phyloP scores from a whole-genome alignment of 805 yeast genomes.

The Starmerella asiatica region DNA sequence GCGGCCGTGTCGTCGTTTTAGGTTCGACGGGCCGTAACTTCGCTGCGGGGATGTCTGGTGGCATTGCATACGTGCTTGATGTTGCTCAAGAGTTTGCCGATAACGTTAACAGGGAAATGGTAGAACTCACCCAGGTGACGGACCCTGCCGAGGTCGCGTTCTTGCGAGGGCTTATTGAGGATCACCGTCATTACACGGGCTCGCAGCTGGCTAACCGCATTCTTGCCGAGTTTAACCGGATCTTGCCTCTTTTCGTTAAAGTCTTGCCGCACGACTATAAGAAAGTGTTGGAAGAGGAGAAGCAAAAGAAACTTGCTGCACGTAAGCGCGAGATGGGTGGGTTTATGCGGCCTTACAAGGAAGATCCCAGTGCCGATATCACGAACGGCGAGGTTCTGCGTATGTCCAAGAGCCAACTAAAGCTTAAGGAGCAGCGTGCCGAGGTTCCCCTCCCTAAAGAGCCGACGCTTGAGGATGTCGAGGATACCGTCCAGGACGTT shows the following conservation, averaged over 20 bases:
- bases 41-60: slow-evolving; percentile 99
- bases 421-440: slow-evolving; percentile 12
- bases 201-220: slow-evolving; percentile 80
- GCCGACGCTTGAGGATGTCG: slow-evolving; percentile 79
- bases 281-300: slow-evolving; percentile 71
- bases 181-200: slow-evolving; percentile 87
- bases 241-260: slow-evolving; percentile 79
- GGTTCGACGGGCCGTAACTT: slow-evolving; percentile 86
- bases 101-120: slow-evolving; percentile 67
- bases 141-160: slow-evolving; percentile 92
- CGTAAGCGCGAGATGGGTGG: slow-evolving; percentile 45
- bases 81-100: slow-evolving; percentile 83
- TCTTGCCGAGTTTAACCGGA: slow-evolving; percentile 74
- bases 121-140: slow-evolving; percentile 59
- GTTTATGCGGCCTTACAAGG: slow-evolving; percentile 53
- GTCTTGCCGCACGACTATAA: slow-evolving; percentile 88
- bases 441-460: slow-evolving; percentile 30
- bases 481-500: slow-evolving; percentile 69
- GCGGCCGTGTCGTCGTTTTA: slow-evolving; percentile 90
- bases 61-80: slow-evolving; percentile 92
- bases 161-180: slow-evolving; percentile 83
- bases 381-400: slow-evolving; percentile 77
- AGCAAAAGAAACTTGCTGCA: slow-evolving; percentile 47
- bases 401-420: slow-evolving; percentile 21
- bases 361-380: slow-evolving; percentile 72